Evolutionary conservation across 768 basidiomycete genomes (phyloP).

Genomic region (Harrya chromipes): DNA sequence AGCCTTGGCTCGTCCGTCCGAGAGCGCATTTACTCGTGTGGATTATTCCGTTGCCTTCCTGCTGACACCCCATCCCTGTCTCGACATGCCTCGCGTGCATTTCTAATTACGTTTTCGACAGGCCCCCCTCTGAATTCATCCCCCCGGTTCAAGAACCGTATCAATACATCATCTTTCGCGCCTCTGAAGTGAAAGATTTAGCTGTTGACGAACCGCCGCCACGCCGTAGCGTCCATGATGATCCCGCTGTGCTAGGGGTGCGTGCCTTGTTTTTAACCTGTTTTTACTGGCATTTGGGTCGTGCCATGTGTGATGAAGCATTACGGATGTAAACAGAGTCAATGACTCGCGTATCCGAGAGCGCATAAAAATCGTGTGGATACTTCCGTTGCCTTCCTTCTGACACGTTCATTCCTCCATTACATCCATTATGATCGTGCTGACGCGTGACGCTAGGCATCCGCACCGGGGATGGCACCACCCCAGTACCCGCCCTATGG

Average conservation of each 20-base stretch:
- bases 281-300: slow-evolving; percentile 2
- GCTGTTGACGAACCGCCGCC: slow-evolving; percentile 68
- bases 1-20: slow-evolving; percentile 35
- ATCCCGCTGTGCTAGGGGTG: slow-evolving; percentile 82
- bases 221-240: slow-evolving; percentile 69
- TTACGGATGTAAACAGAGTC: slow-evolving; percentile 45
- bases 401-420: slow-evolving; percentile 23
- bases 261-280: slow-evolving; percentile 37
- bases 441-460: slow-evolving; percentile 39
- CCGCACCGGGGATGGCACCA: slow-evolving; percentile 40
- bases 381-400: slow-evolving; percentile 62
- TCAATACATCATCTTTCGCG: slow-evolving; percentile 88
- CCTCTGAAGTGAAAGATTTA: slow-evolving; percentile 87
- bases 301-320: slow-evolving; percentile 37
- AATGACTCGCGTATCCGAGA: slow-evolving; percentile 38
- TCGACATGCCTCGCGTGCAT: background rate
- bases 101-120: slow-evolving; percentile 34
- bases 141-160: slow-evolving; percentile 83
- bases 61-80: slow-evolving; percentile 35
- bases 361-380: slow-evolving; percentile 48
- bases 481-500: slow-evolving; percentile 30
- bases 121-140: slow-evolving; percentile 74
- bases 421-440: background rate
- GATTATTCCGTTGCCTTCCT: slow-evolving; percentile 68
- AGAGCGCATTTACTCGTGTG: slow-evolving; percentile 50